phyloP scores from a whole-genome alignment of 202 grass and related monocot genomes.

The Carex sylvatica region DNA sequence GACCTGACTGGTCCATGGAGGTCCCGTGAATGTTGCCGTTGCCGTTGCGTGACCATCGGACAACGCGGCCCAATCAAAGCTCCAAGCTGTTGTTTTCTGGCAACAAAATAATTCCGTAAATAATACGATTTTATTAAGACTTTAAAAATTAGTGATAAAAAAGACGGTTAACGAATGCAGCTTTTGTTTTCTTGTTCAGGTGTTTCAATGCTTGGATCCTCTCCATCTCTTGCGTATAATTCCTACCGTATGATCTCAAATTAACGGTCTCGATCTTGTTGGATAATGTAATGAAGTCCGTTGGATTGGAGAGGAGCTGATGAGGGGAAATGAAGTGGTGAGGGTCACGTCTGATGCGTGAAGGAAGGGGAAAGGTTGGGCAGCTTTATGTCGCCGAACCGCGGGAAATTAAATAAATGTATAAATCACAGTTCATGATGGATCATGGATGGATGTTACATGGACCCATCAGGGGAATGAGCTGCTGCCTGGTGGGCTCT shows the following conservation, averaged over 20 bases:
- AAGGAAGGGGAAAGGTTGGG: neutral
- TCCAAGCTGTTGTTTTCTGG: neutral
- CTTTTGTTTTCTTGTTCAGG: neutral
- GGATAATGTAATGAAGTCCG: neutral
- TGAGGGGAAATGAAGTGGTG: neutral
- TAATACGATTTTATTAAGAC: neutral
- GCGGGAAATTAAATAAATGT: neutral
- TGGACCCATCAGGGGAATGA: neutral
- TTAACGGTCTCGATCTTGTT: neutral
- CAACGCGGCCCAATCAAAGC: neutral
- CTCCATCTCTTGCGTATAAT: no score
- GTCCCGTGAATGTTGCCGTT: neutral
- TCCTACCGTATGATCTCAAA: neutral
- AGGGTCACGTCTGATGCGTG: constrained; percentile 20
- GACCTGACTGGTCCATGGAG: neutral
- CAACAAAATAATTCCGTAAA: neutral
- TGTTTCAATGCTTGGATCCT: neutral
- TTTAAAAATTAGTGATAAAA: neutral
- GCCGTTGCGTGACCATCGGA: neutral
- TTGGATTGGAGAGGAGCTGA: neutral
- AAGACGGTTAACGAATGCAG: neutral
- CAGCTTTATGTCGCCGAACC: neutral
- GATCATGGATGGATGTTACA: neutral
- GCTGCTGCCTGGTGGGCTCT: neutral
- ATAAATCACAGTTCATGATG: neutral